Conservation (phyloP, 2,329 filamentous ascomycete genomes). For the Fusarium sp. region DNA sequence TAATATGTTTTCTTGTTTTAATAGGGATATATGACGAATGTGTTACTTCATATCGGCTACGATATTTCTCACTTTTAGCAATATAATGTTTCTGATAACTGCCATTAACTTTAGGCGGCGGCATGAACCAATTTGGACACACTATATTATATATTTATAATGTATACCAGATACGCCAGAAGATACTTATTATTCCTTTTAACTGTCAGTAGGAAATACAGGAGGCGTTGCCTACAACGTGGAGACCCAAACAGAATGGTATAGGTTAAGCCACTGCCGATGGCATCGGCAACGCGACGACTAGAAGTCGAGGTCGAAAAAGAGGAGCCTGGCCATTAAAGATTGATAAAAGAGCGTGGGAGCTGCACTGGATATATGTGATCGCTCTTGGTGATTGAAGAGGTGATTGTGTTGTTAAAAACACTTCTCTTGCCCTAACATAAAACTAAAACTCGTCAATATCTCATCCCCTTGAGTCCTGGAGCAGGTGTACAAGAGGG, state of each 20-base stretch:
- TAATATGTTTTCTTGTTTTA: too few relatives aligned
- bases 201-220: neutral
- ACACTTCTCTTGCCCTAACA: too few relatives aligned
- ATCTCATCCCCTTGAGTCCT: neutral
- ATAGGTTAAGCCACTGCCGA: neutral
- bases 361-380: neutral
- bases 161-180: neutral
- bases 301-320: neutral
- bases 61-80: fast-evolving
- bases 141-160: neutral
- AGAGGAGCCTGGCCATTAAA: neutral
- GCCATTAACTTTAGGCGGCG: too few relatives aligned
- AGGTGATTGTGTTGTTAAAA: too few relatives aligned
- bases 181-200: neutral
- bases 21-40: neutral
- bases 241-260: neutral
- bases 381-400: neutral
- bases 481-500: neutral
- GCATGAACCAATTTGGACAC: neutral
- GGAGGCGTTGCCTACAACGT: neutral
- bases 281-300: too few relatives aligned
- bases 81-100: neutral
- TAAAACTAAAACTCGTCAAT: neutral
- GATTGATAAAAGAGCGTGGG: neutral
- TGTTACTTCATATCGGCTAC: fast-evolving